These are phyloP conservation scores for Rhizopogon vesiculosus DNA, from an alignment of 768 basidiomycete genomes.

Conservation along the genomic window DNA sequence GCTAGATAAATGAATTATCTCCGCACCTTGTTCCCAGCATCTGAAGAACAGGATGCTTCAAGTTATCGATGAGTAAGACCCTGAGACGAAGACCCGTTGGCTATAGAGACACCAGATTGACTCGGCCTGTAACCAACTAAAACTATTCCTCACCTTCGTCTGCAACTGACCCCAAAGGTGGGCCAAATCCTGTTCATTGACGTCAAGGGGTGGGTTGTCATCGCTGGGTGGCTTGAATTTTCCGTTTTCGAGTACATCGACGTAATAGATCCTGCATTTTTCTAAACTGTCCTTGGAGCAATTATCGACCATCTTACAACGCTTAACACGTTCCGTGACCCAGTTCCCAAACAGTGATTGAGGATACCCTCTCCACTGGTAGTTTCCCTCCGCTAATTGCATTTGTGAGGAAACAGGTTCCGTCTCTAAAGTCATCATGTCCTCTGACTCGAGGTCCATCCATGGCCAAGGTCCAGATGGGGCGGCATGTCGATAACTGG, in stretches of 20 bases:
- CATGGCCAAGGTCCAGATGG: no score
- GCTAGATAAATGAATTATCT: neutral
- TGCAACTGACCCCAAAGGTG: constrained; percentile 25
- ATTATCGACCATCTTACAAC: constrained; percentile 17
- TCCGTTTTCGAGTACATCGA: neutral
- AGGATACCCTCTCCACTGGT: constrained; percentile 27
- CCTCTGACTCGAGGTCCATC: constrained; percentile 12
- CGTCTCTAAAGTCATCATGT: neutral
- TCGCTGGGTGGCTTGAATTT: neutral
- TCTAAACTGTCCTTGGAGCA: constrained; percentile 1
- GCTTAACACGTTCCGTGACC: constrained; percentile 32
- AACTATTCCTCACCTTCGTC: constrained; percentile 24
- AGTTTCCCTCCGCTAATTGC: no score
- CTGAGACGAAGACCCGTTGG: constrained; percentile 13
- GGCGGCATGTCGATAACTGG: constrained; percentile 12
- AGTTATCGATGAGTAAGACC: constrained; percentile 23
- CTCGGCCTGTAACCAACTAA: neutral
- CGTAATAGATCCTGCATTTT: neutral
- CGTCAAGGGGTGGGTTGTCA: neutral
- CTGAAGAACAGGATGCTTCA: constrained; percentile 23
- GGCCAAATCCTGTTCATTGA: constrained; percentile 14
- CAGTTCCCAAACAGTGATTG: constrained; percentile 45
- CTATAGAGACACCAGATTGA: constrained; percentile 2
- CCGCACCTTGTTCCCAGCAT: constrained; percentile 29
- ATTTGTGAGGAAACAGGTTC: neutral